A percentile compares a stretch with the other conserved stretches of the same genome.
These are phyloP conservation scores for Thamnidium elegans DNA, from an alignment of 192 early-diverging fungal species.

Conservation along the genomic window DNA sequence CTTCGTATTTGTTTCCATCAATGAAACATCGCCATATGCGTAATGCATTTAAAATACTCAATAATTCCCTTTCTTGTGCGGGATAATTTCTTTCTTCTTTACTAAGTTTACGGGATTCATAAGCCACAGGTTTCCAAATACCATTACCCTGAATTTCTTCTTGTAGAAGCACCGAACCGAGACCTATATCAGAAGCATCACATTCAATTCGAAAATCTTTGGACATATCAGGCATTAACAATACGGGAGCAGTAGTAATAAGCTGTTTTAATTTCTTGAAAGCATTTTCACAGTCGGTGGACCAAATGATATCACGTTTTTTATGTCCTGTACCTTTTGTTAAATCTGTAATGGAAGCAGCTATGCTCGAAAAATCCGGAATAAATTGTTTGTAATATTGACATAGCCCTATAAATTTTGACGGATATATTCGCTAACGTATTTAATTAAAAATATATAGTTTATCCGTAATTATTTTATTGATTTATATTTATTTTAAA, in stretches of 20 bases:
- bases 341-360: constrained; percentile 8
- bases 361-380: constrained; percentile 16
- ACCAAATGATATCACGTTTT: background rate
- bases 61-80: constrained; percentile 9
- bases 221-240: constrained; percentile 3
- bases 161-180: constrained; percentile 1
- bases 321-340: background rate
- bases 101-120: constrained; percentile 33
- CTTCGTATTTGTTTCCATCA: background rate
- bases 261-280: background rate
- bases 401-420: too few species aligned
- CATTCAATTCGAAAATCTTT: constrained; percentile 6
- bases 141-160: constrained; percentile 2
- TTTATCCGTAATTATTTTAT: too few species aligned
- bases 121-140: too few species aligned
- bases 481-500: too few species aligned
- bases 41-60: constrained; percentile 8
- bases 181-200: constrained; percentile 6
- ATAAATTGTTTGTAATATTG: constrained; percentile 33
- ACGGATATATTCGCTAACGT: too few species aligned
- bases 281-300: background rate
- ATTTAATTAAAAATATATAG: too few species aligned
- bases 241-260: background rate
- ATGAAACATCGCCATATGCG: constrained; percentile 15
- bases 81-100: constrained; percentile 32